Conservation (phyloP, 2,329 filamentous ascomycete species). For the Phoma sp. region DNA sequence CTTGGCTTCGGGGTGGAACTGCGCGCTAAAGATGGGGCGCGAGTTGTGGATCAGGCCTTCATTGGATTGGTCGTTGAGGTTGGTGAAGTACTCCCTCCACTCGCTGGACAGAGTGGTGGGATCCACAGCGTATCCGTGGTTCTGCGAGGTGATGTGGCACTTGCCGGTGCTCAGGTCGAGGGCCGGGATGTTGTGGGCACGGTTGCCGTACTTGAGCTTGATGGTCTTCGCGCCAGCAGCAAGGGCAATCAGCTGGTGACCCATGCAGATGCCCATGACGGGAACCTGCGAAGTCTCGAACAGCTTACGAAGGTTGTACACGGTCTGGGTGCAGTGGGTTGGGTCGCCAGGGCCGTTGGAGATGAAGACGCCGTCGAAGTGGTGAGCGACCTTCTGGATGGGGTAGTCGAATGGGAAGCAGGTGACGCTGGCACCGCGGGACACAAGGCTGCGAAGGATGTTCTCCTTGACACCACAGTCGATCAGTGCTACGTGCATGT, state of each 20-base stretch:
- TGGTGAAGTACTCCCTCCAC: constrained; percentile 98
- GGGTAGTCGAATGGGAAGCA: constrained; percentile 97
- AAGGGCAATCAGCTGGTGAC: constrained; percentile 92
- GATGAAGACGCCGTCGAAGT: constrained; percentile 99
- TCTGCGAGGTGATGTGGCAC: constrained; percentile 98
- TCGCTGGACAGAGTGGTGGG: constrained; percentile 79
- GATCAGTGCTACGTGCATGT: constrained; percentile 90
- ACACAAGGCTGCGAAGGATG: constrained; percentile 92
- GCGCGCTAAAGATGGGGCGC: constrained; percentile 95
- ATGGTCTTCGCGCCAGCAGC: constrained; percentile 87
- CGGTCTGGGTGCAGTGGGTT: constrained; percentile 92
- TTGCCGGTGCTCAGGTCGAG: constrained; percentile 93
- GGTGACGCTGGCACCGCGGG: constrained; percentile 88
- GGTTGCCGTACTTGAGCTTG: constrained; percentile 99
- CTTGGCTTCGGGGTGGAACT: constrained; percentile 99
- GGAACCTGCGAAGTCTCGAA: constrained; percentile 92
- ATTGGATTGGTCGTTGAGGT: constrained; percentile 96
- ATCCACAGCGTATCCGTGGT: constrained; percentile 97
- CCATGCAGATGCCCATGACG: constrained; percentile 97
- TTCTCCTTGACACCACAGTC: constrained; percentile 99
- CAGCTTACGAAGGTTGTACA: constrained; percentile 87
- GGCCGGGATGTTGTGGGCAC: constrained; percentile 97
- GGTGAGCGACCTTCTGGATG: constrained; percentile 96
- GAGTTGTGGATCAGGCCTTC: constrained; percentile 97
- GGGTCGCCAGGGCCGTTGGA: constrained; percentile 98